Percentiles rank a stretch among this genome's conserved stretches.
Evolutionary conservation across 805 yeast genomes (phyloP).

Genomic region (Candida maesae): DNA sequence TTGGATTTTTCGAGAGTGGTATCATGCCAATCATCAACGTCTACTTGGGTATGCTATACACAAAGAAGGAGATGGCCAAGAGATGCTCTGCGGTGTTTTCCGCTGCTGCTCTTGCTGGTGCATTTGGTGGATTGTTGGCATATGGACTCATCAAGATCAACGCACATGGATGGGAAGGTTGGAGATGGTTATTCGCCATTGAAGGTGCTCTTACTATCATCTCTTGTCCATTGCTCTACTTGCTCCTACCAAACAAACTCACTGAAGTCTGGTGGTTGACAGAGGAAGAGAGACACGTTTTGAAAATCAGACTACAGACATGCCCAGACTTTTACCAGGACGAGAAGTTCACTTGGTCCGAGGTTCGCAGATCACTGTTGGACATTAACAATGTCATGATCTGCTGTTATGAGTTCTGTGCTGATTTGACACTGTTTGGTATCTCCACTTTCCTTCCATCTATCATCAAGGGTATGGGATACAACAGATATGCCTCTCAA

Average conservation of each 20-base stretch:
- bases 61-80: conserved; percentile 44
- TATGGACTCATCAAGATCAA: conserved; percentile 41
- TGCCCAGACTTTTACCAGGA: conserved; percentile 36
- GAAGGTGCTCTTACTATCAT: conserved; percentile 45
- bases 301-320: conserved; percentile 32
- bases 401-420: conserved; percentile 42
- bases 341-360: conserved; percentile 34
- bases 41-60: conserved; percentile 44
- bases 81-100: conserved; percentile 32
- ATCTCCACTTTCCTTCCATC: conserved; percentile 44
- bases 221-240: conserved; percentile 32
- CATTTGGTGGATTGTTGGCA: conserved; percentile 53
- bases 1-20: conserved; percentile 52
- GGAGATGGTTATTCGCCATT: conserved; percentile 49
- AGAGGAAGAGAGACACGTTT: conserved; percentile 36
- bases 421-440: conserved; percentile 40
- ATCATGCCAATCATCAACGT: conserved; percentile 47
- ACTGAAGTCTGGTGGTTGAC: conserved; percentile 38
- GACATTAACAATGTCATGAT: conserved; percentile 37
- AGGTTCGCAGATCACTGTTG: conserved; percentile 33
- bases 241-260: conserved; percentile 37
- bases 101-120: conserved; percentile 36
- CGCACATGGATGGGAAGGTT: conserved; percentile 39
- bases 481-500: conserved; percentile 38
- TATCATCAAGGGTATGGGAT: conserved; percentile 41